Base-by-base conservation (phyloP, 768 basidiomycete genomes). In the Podaxis sp. region DNA sequence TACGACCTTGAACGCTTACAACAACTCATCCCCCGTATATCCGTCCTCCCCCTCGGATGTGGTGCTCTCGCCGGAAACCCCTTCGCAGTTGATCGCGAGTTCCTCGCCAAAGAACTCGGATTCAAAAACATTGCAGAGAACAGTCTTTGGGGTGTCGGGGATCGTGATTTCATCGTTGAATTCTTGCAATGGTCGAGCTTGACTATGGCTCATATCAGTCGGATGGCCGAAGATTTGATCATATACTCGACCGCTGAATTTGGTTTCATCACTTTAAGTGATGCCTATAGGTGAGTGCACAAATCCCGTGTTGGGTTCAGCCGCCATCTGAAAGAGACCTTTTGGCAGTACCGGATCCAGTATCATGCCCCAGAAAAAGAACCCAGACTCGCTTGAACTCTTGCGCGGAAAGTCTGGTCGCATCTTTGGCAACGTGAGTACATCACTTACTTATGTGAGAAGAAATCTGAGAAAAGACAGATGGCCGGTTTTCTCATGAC, bases 331-430 rank as follows among this genome's bases (percentile, higher is more conserved):
- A 8, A 19, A 7, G 42, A 24, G 30, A 58, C 57, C 38, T 13
- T 22, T 33, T 66, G 52, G 11, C 67, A 98, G 95, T 72, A 99
- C 97, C 51, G 97, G 97, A 5, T 98, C 96, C 44, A 98, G 96
- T 68, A 98, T 99, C 73, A 99, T 99, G 97, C 97, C 97, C 4
- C 97, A 99, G 73, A 99, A 99, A 80, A 99, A 99, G 79, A 98
- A 98, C 71, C 93, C 96, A 0, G 97, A 99, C 74, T 98, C 96
- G 7, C 79, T 97, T 59, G 97, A 99, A 75, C 82, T 99, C 22
- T 80, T 99, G 63, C 88, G 97, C 62, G 97, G 97, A 68, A 99
- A 99, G 76, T 85, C 92, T 36, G 97, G 97, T 4, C 88, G 97
- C 28, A 83, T 96, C 22, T 96, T 98, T 76, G 97, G 97, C 62